Evolutionary conservation across 371 early-diverging fungal species (phyloP).

Genomic region (Haplosporangium sp.): DNA sequence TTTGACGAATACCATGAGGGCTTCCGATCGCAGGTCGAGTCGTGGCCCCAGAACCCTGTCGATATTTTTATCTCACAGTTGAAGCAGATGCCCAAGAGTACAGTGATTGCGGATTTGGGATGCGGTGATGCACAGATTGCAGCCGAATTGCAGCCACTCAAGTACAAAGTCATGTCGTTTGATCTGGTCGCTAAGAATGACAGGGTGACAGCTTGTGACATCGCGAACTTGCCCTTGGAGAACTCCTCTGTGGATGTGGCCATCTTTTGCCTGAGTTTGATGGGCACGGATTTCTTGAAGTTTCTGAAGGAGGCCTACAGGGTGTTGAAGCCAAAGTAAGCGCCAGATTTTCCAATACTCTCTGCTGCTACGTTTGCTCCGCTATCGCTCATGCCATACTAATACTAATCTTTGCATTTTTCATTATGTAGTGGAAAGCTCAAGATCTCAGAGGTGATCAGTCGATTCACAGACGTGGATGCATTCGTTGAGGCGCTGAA

Average conservation of each 20-base stretch:
- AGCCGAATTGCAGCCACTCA: conserved; percentile 73
- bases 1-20: conserved; percentile 98
- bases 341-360: conserved; percentile 7
- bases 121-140: conserved; percentile 98
- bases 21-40: conserved; percentile 92
- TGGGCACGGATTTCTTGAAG: conserved; percentile 96
- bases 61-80: conserved; percentile 86
- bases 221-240: conserved; percentile 87
- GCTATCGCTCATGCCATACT: too few species aligned
- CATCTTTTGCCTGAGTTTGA: conserved; percentile 95
- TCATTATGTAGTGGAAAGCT: conserved; percentile 77
- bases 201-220: conserved; percentile 93
- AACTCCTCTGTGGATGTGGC: conserved; percentile 85
- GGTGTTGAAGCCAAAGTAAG: conserved; percentile 85
- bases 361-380: too few species aligned
- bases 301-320: conserved; percentile 93
- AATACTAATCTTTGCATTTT: background rate
- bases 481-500: conserved; percentile 80
- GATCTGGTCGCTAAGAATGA: conserved; percentile 92
- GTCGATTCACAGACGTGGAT: conserved; percentile 85
- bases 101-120: conserved; percentile 95
- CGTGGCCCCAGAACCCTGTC: conserved; percentile 98
- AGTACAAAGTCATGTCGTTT: conserved; percentile 88
- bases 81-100: conserved; percentile 58
- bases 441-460: conserved; percentile 94